Evolutionary conservation across 2,329 filamentous ascomycete species (phyloP), one percentile per base, ranked within the genome.

Genomic region (Xylaria sp.): DNA sequence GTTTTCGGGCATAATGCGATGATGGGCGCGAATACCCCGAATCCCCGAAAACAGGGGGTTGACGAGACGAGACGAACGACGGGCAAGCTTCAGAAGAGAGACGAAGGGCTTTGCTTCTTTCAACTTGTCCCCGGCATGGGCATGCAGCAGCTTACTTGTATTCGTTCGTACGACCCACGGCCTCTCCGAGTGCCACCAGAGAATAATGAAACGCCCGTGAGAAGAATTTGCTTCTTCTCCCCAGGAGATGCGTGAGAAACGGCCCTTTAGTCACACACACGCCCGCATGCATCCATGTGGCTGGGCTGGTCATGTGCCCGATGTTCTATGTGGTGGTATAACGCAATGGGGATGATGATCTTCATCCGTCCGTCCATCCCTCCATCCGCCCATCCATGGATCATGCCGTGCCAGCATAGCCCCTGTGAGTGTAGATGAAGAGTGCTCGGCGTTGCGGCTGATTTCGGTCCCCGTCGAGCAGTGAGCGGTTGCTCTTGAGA

Each of bases 251-350:
- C 58, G 54, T 63, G 56, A 65, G 63, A 60, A 63, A 57, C 51
- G 44, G 48, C 35, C 5, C 16, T 34, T 6, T 46, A 54, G 58
- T 58, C n/a, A 16, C 60, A 60, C 59, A 58, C 59, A 58, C 60
- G 54, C 52, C n/a, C 47, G 34, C 60, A 51, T 51, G 58, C 57
- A 62, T 50, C 51, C 52, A 37, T 59, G 54, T 55, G 61, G 56
- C 57, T 54, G 47, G 16, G 54, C 35, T 53, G 52, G 58, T 65
- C 63, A 65, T 65, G 63, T 65, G 63, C 58, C 55, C 30, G 16
- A 11, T 23, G 39, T 44, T 18, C 51, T 46, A 64, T 65, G 63
- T 59, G 62, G 62, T 62, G 59, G 54, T 56, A 59, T 35, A 52
- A 51, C 44, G 61, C 57, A 58, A 47, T 54, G 60, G 55, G 51